Evolutionary conservation across 805 yeast genomes (phyloP), one percentile per base, ranked within the genome.

Genomic region (Candida lessepsii): DNA sequence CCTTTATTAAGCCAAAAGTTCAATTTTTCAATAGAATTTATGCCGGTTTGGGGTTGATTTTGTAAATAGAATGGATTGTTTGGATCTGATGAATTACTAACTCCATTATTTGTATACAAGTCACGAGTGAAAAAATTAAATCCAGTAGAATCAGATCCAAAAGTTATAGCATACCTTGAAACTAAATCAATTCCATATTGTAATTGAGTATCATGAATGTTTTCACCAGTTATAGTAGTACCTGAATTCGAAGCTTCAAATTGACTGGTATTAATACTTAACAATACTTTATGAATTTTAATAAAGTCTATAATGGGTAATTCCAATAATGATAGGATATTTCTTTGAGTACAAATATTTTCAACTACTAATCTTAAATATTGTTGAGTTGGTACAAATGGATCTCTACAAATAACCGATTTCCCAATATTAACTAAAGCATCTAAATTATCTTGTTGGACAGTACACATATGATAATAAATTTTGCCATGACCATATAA

Each of bases 391-490:
- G 95, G 95, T 3, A 83, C 88, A 61, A 86, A 86, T 5, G 91
- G 88, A 55, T 86, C 93, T 44, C 84, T 76, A 52, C 91, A 85
- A 42, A 80, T 76, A 8, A 85, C 90, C 32, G 86, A 76, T 58
- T 84, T 85, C 9, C 93, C 93, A 15, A 86, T 74, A 50, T 84
- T 83, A 39, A 82, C 88, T 48, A 86, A 73, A 1, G 93, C 91
- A 60, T 84, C 89, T 44, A 86, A 62, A 46, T 78, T 76, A 57
- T 80, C 83, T 54, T 80, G 84, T 57, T 86, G 91, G 3, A 87
- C 95, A 0, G 95, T 86, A 34, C 93, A 86, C 76, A 83, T 82
- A 57, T 87, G 96, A 53, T 87, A 87, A 53, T 86, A 87, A 14
- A 86, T 75, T 57, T 88, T 85, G 2, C 96, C 96, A 52, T 83